Evolutionary conservation across 345 rosid species (phyloP), one percentile per base, ranked within the genome.

Genomic region (Draba incana): DNA sequence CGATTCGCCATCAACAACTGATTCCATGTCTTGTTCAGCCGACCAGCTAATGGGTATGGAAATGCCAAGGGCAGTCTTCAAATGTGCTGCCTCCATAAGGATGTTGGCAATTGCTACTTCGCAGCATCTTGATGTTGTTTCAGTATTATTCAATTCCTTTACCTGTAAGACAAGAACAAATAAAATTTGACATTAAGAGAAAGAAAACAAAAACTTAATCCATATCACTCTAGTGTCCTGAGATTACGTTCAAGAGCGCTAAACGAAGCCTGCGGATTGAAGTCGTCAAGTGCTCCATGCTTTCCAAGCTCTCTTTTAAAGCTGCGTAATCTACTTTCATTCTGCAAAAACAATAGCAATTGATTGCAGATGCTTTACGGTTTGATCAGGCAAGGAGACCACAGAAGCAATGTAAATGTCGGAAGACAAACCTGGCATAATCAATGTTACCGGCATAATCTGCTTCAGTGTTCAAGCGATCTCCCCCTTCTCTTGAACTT

Each of bases 41-140:
- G 92, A 85, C 99, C 99, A 94, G 77, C 97, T 94, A 66, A 94
- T 44, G 0, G 98, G 99, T 44, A 91, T 80, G 65, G 89, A 83
- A 81, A 90, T 89, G 35, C 98, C 88, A 4, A 95, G 85, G 24
- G 99, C 98, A 56, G 90, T 92, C 86, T 85, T 95, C 76, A 95
- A 75, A 66, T 85, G 90, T 67, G 78, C 80, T 64, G 96, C 98
- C 72, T 92, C 98, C 0, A 77, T 67, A 66, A 88, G 74, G 44
- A 88, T 88, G 53, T 83, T 82, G 35, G 80, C 76, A 59, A 91
- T 79, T 47, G 81, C 75, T 69, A 84, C 81, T 45, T 69, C 76
- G 38, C 72, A 28, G 51, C 79, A 75, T 30, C 56, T 30, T 16
- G 41, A 65, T 13, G 71, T 66, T 63, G 50, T 81, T 61, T 81